phyloP scores from a whole-genome alignment of 768 basidiomycete genomes.

The Lyophyllum shimeji region DNA sequence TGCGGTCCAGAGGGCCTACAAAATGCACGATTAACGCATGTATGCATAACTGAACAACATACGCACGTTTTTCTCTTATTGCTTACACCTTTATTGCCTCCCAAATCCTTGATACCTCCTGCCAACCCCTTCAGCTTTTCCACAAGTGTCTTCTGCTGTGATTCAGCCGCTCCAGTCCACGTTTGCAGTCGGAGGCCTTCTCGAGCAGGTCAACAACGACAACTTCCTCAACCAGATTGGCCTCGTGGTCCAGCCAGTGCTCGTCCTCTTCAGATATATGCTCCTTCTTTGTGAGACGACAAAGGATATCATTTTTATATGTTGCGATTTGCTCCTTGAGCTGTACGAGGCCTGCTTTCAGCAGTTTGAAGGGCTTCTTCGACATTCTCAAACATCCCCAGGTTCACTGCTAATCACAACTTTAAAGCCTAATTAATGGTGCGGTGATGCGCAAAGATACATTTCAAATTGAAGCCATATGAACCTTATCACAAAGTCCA shows the following conservation, averaged over 20 bases:
- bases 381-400: background rate
- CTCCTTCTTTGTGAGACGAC: background rate
- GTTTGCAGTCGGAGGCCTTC: conserved; percentile 22
- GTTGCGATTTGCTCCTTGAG: conserved; percentile 5
- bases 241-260: background rate
- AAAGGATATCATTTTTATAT: conserved; percentile 8
- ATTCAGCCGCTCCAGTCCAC: conserved; percentile 12
- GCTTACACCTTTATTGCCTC: too few relatives aligned
- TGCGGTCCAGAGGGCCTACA: too few relatives aligned
- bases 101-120: too few relatives aligned
- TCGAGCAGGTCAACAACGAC: conserved; percentile 16
- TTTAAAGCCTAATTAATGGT: too few relatives aligned
- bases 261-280: conserved; percentile 15
- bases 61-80: too few relatives aligned
- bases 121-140: conserved; percentile 1
- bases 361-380: conserved; percentile 7
- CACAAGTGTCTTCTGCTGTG: conserved; percentile 4
- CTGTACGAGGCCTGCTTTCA: conserved; percentile 7
- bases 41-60: too few relatives aligned
- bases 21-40: too few relatives aligned
- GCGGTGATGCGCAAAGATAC: too few relatives aligned
- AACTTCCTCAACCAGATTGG: too few relatives aligned
- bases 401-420: too few relatives aligned
- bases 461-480: too few relatives aligned
- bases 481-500: too few relatives aligned